Evolutionary conservation across 345 rosid genomes (phyloP), one percentile per base, ranked within the genome.

Genomic region (Ceriops decandra): DNA sequence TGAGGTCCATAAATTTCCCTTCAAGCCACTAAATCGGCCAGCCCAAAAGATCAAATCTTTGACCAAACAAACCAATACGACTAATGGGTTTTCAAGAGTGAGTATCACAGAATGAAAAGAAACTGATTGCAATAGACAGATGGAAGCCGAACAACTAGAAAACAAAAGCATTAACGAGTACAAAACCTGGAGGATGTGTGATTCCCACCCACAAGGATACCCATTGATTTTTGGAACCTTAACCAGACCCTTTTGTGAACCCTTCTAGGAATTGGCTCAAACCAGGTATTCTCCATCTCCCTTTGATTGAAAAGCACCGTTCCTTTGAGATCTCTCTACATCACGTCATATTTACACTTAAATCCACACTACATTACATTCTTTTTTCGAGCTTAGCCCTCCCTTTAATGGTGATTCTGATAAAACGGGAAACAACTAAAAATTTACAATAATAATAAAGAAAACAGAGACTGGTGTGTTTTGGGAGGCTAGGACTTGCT

Each of bases 121-220:
- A 42, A 42, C 13, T 13, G 49, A 42, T 56, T 27, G 30, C 60
- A 26, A 79, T 64, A 72, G 80, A 76, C 85, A 78, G 74, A 64
- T 74, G 67, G 67, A 82, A 82, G 78, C 65, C 83, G 68, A 73
- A 46, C 52, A n/a, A 16, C 33, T 27, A 67, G 35, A 2, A 47
- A 53, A 51, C 20, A 42, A 42, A 51, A 62, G 61, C 69, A 33
- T 67, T 91, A 93, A 79, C 98, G 92, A 82, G 95, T 80, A 66
- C 98, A 91, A 89, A 93, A 93, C 96, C 98, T 89, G 92, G 88
- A 91, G 70, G 98, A 91, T 68, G 98, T 93, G 86, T 91, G 98
- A 81, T 93, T 93, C 63, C 98, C 98, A 89, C 97, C 98, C 96
- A 93, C 95, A 81, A 93, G 98, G 96, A 93, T 74, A 70, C 87